Evolutionary conservation across 164 flowering plant genomes (phyloP), one percentile per base, ranked within the genome.

Genomic region (Macadamia integrifolia): DNA sequence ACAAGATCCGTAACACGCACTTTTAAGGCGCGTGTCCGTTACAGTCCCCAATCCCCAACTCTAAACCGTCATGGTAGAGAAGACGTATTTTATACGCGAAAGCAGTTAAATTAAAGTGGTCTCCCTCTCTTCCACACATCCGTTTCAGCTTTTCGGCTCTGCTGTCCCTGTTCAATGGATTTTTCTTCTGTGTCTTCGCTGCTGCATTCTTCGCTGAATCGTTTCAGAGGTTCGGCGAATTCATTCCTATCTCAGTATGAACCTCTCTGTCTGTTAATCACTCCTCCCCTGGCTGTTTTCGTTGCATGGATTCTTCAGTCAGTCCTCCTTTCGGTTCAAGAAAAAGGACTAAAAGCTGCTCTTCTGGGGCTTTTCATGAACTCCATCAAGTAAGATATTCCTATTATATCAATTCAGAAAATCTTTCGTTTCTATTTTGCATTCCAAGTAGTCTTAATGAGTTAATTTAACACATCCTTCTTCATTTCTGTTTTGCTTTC

Each of bases 181-280:
- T 50, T 6, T 2, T 35, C 52, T 11, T 62, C 80, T 3, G 40
- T 35, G 3, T 61, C 57, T 44, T 29, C 77, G 61, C 8, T 8
- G 50, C 13, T 46, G 50, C 1, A 8, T 9, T 46, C 9, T 46
- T 46, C 50, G 9, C 9, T 46, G 50, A 46, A 50, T 11, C 69
- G 40, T 10, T 61, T 74, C 18, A 76, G 96, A 78, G 82, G 70
- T 66, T 79, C 84, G 17, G 86, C 87, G 15, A 94, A 91, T 70
- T 81, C 86, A 0, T 82, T 67, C 58, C 64, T 94, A 12, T 84
- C 91, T 15, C 76, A 79, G 18, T 88, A 77, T 80, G 98, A 94
- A 73, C 98, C 98, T 49, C 71, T 91, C 18, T 75, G 76, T 49
- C 84, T 93, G 44, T 62, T 90, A 40, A 1, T 84, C 28, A 72